phyloP scores from a whole-genome alignment of 192 early-diverging fungal species.

The Linnemannia zychae region DNA sequence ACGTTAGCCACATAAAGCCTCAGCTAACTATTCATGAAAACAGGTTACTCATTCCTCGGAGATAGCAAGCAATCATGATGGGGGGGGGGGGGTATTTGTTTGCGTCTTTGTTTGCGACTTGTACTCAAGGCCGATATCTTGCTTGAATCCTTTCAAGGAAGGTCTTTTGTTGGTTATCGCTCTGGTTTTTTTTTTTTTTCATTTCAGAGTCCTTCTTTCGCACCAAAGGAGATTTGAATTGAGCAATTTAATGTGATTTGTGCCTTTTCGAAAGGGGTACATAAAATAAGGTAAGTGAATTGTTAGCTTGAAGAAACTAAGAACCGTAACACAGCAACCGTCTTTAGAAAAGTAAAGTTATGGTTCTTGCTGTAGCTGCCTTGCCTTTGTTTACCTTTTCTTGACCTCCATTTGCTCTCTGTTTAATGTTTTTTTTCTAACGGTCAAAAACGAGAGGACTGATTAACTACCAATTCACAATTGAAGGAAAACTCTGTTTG shows the following conservation, averaged over 20 bases:
- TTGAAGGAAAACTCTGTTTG: background rate
- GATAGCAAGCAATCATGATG: background rate
- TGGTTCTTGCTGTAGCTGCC: background rate
- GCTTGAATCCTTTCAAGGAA: background rate
- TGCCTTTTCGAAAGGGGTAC: background rate
- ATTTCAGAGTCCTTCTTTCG: conserved; percentile 7
- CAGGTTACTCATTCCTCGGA: background rate
- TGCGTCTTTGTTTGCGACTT: background rate
- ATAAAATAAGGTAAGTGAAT: background rate
- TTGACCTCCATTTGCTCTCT: background rate
- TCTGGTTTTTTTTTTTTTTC: background rate
- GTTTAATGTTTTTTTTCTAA: background rate
- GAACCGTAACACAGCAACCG: background rate
- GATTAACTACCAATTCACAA: background rate
- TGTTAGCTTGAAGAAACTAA: background rate
- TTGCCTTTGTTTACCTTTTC: background rate
- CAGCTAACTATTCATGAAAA: background rate
- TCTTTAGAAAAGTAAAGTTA: background rate
- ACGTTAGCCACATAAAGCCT: background rate
- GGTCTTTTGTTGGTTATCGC: too few species aligned
- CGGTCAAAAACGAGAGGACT: background rate
- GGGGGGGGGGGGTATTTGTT: too few species aligned
- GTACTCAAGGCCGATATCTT: background rate
- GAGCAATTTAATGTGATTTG: background rate
- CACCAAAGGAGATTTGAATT: background rate